These are phyloP conservation scores for Paraphaeosphaeria sporulosa DNA, from an alignment of 2,329 filamentous ascomycete species.

Conservation along the genomic window DNA sequence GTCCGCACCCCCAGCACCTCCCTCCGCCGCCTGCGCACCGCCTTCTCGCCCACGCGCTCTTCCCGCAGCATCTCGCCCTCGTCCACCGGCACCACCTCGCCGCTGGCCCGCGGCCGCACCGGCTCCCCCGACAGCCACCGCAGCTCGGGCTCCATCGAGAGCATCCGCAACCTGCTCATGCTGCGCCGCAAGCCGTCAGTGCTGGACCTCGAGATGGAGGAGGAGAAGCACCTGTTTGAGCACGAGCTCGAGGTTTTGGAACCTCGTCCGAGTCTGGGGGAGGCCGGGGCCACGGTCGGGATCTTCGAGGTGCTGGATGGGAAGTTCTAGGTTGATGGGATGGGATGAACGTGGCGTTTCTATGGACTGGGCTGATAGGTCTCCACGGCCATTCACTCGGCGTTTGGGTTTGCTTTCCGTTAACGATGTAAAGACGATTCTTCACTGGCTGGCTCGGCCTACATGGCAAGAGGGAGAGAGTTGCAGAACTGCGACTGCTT, in stretches of 20 bases:
- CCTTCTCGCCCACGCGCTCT: conserved; percentile 45
- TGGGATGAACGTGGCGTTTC: conserved; percentile 1
- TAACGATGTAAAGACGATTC: conserved; percentile 8
- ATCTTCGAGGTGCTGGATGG: conserved; percentile 51
- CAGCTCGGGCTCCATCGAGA: conserved; percentile 29
- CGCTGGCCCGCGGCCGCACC: conserved; percentile 34
- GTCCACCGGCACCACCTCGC: conserved; percentile 38
- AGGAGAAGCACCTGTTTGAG: conserved; percentile 42
- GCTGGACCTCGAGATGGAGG: conserved; percentile 46
- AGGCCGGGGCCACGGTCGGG: conserved; percentile 30
- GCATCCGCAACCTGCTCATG: conserved; percentile 42
- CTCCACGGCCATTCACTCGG: neutral
- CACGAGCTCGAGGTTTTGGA: conserved; percentile 43
- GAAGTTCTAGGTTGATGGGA: conserved; percentile 30
- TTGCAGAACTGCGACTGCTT: neutral
- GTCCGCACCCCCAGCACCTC: conserved; percentile 39
- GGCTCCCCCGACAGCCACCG: conserved; percentile 37
- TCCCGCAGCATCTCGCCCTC: conserved; percentile 36
- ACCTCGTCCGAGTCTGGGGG: conserved; percentile 34
- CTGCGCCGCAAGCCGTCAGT: conserved; percentile 43
- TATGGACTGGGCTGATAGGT: neutral
- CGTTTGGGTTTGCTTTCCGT: conserved; percentile 1
- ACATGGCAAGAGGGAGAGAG: neutral
- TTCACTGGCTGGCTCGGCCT: neutral
- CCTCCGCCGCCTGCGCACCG: conserved; percentile 44